These are phyloP conservation scores for Tagetes erecta DNA, from an alignment of 129 eudicot genomes.

Conservation along the genomic window DNA sequence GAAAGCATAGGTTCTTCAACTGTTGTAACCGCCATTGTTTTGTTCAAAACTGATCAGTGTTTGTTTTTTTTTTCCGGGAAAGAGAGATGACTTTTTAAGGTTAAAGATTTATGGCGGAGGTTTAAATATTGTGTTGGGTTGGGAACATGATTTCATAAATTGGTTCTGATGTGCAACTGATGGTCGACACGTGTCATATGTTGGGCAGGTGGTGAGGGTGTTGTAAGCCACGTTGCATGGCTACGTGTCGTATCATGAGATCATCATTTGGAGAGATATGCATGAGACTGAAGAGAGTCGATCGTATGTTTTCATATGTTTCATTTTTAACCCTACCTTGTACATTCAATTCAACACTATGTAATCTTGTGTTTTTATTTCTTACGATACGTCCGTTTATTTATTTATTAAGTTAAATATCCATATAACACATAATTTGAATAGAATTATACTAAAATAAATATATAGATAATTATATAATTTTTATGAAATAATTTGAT, in stretches of 20 bases:
- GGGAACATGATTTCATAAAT: slow-evolving; percentile 23
- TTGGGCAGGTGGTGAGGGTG: slow-evolving; percentile 18
- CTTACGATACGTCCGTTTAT: background rate
- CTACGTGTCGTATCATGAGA: slow-evolving; percentile 32
- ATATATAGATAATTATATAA: too few relatives aligned
- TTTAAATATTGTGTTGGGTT: background rate
- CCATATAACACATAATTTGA: too few relatives aligned
- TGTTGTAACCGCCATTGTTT: slow-evolving; percentile 27
- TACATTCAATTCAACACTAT: background rate
- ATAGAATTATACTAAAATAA: too few relatives aligned
- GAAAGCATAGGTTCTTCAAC: slow-evolving; percentile 68
- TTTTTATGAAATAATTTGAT: too few relatives aligned
- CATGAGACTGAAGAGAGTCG: background rate
- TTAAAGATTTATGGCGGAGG: background rate
- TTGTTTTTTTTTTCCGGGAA: slow-evolving; percentile 20
- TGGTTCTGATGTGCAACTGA: slow-evolving; percentile 16
- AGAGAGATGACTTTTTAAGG: background rate
- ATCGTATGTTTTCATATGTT: background rate
- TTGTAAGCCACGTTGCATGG: slow-evolving; percentile 28
- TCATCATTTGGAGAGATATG: slow-evolving; percentile 10
- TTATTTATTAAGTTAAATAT: too few relatives aligned
- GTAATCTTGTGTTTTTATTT: background rate
- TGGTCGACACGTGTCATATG: slow-evolving; percentile 30
- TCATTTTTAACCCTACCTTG: background rate
- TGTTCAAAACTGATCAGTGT: background rate